Evolutionary conservation across 306 rosid species (phyloP).

Genomic region (Ochetophila trinervis): DNA sequence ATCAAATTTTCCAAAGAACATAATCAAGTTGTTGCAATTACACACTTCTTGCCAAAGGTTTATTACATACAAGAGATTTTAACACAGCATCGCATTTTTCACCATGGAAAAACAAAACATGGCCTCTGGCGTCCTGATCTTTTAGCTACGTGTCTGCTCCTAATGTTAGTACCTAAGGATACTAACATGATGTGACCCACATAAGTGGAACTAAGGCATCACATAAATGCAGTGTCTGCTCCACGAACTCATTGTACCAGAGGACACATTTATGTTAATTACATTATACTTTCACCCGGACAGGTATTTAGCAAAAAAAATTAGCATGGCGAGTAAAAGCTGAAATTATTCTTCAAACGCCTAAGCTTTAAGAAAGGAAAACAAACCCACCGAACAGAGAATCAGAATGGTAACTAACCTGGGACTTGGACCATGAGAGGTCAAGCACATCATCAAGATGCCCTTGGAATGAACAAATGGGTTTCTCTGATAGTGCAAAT

Average conservation of each 20-base stretch:
- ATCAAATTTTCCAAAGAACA: not conserved
- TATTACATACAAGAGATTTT: not conserved
- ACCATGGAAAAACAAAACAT: not conserved
- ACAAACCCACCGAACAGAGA: not conserved
- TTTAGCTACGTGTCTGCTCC: not conserved
- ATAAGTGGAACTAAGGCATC: too few relatives aligned
- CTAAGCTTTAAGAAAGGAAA: not conserved
- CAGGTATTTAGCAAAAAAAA: not conserved
- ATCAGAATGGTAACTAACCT: slow-evolving; percentile 57
- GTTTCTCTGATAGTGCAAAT: slow-evolving; percentile 84
- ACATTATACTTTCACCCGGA: not conserved
- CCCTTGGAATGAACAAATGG: slow-evolving; percentile 79
- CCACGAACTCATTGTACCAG: too few relatives aligned
- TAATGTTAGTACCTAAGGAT: not conserved
- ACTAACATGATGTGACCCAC: too few relatives aligned
- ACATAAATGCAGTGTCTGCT: too few relatives aligned
- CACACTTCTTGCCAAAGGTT: not conserved
- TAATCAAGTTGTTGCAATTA: not conserved
- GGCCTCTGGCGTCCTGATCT: not conserved
- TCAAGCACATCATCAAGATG: slow-evolving; percentile 89
- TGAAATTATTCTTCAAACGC: not conserved
- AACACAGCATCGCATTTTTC: slow-evolving; percentile 4
- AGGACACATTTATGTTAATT: too few relatives aligned
- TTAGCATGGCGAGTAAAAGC: not conserved
- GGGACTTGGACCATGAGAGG: slow-evolving; percentile 98